Base-by-base conservation (phyloP, 306 rosid species). In the Senna tora region DNA sequence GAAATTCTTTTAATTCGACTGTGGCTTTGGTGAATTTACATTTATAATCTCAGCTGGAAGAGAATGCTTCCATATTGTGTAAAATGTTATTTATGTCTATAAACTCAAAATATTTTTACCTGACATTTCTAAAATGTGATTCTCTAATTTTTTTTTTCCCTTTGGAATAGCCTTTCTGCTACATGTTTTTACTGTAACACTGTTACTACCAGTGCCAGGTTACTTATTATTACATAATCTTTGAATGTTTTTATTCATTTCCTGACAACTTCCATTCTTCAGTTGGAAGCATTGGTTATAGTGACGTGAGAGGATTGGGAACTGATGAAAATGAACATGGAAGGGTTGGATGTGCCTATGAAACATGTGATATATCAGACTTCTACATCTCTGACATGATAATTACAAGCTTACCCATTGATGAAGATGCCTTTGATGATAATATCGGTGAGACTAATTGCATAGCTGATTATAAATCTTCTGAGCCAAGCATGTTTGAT, bases 321-420 rank as follows among this genome's bases (percentile, higher is more conserved):
- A 76, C 80, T 79, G 90, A 87, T 73, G 85, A 80, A 20, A 46
- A 67, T 73, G 79, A 67, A 56, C 88, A 84, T 67, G 86, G 66
- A 66, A 80, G 91, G 79, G 83, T 65, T 65, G 76, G 80, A 54
- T 80, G 80, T 67, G 87, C 74, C 57, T 76, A 82, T 80, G 91
- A 82, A 77, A 84, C 86, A 45, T 94, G 96, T 56, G 96, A 94
- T 68, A 80, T 89, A 15, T 94, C 97, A 9, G 99, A 94, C 80
- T 94, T 91, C 80, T 89, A 83, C 85, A 79, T 94, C 74, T 89
- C 99, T 68, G 99, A 94, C 80, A 94, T 91, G 97, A 91, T 94
- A 69, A 70, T 94, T n/a, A 45, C 96, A 5, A 87, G 82, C 87
- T 84, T 89, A 79, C 95, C 99, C 15, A 72, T 89, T 65, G 74